Conservation (phyloP, 2,329 filamentous ascomycete species). For the Xylariaceae sp. region DNA sequence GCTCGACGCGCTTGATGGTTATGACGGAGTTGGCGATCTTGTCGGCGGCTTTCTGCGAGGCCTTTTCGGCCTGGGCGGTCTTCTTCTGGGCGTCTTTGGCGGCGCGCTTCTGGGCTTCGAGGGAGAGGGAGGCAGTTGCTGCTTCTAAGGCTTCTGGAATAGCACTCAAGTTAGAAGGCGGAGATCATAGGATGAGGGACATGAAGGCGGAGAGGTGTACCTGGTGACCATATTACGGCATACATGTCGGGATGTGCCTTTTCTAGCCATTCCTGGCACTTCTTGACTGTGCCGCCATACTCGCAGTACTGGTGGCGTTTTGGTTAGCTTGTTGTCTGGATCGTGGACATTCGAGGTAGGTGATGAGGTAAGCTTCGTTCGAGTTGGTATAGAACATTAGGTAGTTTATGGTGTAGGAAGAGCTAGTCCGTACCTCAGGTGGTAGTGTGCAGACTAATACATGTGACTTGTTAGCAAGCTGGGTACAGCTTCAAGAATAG, state of each 20-base stretch:
- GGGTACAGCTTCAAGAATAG: constrained; percentile 2
- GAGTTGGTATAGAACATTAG: background rate
- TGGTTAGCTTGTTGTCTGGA: constrained; percentile 7
- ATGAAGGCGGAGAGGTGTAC: constrained; percentile 44
- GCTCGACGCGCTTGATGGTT: constrained; percentile 93
- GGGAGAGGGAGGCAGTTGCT: constrained; percentile 78
- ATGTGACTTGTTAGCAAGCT: constrained; percentile 5
- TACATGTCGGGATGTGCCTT: constrained; percentile 73
- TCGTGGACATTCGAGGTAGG: background rate
- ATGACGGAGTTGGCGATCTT: constrained; percentile 80
- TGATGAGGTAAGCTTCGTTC: background rate
- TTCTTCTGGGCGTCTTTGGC: constrained; percentile 97
- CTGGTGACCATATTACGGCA: constrained; percentile 78
- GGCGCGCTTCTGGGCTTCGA: constrained; percentile 90
- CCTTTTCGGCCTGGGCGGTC: constrained; percentile 86
- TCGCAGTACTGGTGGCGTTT: constrained; percentile 79
- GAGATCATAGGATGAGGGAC: background rate
- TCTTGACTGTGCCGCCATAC: constrained; percentile 93
- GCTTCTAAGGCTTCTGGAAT: constrained; percentile 72
- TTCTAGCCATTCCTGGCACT: constrained; percentile 95
- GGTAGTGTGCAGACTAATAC: constrained; percentile 60
- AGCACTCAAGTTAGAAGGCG: background rate
- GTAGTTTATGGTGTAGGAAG: background rate
- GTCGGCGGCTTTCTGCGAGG: constrained; percentile 78
- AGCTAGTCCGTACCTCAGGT: constrained; percentile 52